phyloP scores from a whole-genome alignment of 129 eudicot genomes.

The Solidago caesia region DNA sequence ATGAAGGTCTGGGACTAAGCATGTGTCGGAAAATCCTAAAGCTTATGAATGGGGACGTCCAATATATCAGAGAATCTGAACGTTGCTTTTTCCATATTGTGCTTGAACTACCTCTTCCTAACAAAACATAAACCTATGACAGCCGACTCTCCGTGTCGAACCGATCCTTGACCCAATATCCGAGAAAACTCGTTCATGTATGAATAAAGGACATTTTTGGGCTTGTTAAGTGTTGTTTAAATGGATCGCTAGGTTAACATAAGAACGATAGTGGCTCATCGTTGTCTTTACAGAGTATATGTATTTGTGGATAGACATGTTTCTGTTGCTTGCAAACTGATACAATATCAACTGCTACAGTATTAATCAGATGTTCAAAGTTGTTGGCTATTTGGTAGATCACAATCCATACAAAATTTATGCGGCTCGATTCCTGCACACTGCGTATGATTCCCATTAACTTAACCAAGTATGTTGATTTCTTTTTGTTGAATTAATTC shows the following conservation, averaged over 20 bases:
- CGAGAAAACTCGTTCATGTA: neutral
- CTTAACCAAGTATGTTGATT: neutral
- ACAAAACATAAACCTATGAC: slow-evolving; percentile 6
- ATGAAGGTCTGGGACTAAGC: slow-evolving; percentile 87
- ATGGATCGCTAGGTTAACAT: neutral
- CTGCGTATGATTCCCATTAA: neutral
- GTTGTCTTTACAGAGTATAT: slow-evolving; percentile 12
- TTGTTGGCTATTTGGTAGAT: neutral
- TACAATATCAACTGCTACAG: neutral
- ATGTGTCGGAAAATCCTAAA: slow-evolving; percentile 72
- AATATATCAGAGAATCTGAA: slow-evolving; percentile 86
- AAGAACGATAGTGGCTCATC: neutral
- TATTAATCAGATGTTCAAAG: neutral
- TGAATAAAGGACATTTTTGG: slow-evolving; percentile 21
- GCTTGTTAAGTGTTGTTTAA: slow-evolving; percentile 4
- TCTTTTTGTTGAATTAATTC: slow-evolving; percentile 27
- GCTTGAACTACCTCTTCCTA: slow-evolving; percentile 54
- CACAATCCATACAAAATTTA: slow-evolving; percentile 21
- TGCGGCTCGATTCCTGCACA: slow-evolving; percentile 65
- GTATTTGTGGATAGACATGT: slow-evolving; percentile 17
- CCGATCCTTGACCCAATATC: neutral
- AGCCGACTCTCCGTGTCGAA: neutral
- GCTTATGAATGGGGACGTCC: slow-evolving; percentile 90
- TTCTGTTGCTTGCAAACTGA: neutral
- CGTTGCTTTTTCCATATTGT: slow-evolving; percentile 67